These are phyloP conservation scores for Ophiostoma himal-ulmi DNA, from an alignment of 2,329 filamentous ascomycete species.

Conservation along the genomic window DNA sequence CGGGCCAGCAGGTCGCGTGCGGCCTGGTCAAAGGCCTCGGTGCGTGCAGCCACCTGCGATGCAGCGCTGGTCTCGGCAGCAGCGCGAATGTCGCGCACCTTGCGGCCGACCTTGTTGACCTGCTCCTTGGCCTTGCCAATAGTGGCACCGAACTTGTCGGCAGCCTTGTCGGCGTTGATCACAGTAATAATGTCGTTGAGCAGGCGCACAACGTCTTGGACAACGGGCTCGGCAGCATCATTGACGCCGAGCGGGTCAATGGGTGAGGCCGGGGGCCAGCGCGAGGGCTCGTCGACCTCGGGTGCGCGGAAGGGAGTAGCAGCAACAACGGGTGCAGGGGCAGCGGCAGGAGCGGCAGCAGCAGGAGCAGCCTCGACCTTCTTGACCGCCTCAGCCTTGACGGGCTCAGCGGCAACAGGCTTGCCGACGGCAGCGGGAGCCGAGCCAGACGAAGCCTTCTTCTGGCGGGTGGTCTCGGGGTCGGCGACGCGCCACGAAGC, in stretches of 20 bases:
- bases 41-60: conserved; percentile 64
- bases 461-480: conserved; percentile 52
- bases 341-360: conserved; percentile 27
- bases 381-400: conserved; percentile 10
- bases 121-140: conserved; percentile 83
- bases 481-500: conserved; percentile 73
- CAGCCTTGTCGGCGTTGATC: conserved; percentile 78
- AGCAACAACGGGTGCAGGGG: conserved; percentile 24
- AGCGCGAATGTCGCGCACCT: conserved; percentile 69
- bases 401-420: conserved; percentile 21
- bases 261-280: conserved; percentile 56
- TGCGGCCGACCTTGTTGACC: conserved; percentile 67
- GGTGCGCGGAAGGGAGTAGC: conserved; percentile 44
- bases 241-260: conserved; percentile 74
- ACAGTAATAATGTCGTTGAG: conserved; percentile 94
- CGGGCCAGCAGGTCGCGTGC: conserved; percentile 81
- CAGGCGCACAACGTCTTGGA: conserved; percentile 90
- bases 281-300: conserved; percentile 61
- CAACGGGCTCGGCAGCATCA: conserved; percentile 74
- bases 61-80: conserved; percentile 66
- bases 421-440: neutral
- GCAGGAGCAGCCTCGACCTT: conserved; percentile 27
- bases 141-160: conserved; percentile 68
- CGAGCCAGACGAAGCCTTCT: conserved; percentile 24
- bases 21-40: conserved; percentile 74